phyloP scores from a whole-genome alignment of 164 flowering plant genomes.

The Vitis vinifera region ASM3070453v1 NC_081809.1:8859501-8860000 shows the following conservation, averaged over 20 bases:
- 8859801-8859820: constrained; percentile 51
- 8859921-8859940: constrained; percentile 49
- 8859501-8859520: too few relatives aligned
- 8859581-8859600: too few relatives aligned
- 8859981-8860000: constrained; percentile 53
- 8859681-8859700: not conserved
- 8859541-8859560: too few relatives aligned
- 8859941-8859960: constrained; percentile 28
- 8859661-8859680: constrained; percentile 6
- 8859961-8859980: constrained; percentile 52
- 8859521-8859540: too few relatives aligned
- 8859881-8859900: constrained; percentile 18
- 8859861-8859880: constrained; percentile 44
- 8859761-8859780: not conserved
- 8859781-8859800: constrained; percentile 49
- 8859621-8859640: constrained; percentile 12
- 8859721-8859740: not conserved
- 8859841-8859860: constrained; percentile 35
- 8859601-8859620: too few relatives aligned
- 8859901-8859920: constrained; percentile 39
- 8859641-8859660: constrained; percentile 5
- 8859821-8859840: constrained; percentile 35
- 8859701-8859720: not conserved
- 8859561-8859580: too few relatives aligned
- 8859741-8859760: not conserved